Evolutionary conservation across 768 basidiomycete genomes (phyloP), one percentile per base, ranked within the genome.

Genomic region (Leccinum sublutescens): DNA sequence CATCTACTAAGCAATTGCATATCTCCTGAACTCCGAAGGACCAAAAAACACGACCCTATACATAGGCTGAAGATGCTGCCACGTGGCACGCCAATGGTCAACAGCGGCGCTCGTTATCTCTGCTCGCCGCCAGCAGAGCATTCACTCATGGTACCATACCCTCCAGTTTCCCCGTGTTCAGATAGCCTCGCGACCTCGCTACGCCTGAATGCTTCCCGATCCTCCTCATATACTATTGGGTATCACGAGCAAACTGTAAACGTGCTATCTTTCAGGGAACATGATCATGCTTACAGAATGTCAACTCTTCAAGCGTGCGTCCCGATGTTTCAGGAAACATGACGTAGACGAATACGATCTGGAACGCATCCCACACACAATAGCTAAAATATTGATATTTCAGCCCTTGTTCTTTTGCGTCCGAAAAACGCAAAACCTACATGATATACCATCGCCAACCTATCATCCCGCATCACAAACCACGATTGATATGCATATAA

Each of bases 321-420:
- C 62, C 62, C 1, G 62, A 63, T n/a, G 64, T 66, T 29, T 66
- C 65, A 2, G 65, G 64, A n/a, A 66, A 55, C 59, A 63, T 59
- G 11, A 57, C n/a, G 29, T 66, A 66, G 34, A 66, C 27, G 25
- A 66, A 59, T 8, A 52, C 53, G 11, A 66, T 23, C 27, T 66
- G 50, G 31, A 63, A 66, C 0, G 56, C 66, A 17, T 36, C 47
- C 64, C 64, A 66, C 11, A 61, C 38, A 15, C 64, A 66, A n/a
- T 66, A 66, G 11, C 62, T 66, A 19, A 45, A 4, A 31, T 34
- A 33, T 4, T 33, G 0, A 15, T 34, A 2, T 14, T 21, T 62
- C 15, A 58, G 50, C 3, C n/a, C 48, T 10, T 14, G 5, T 33
- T 1, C 27, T 6, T 45, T 14, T 9, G n/a, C 17, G n/a, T 25